These are phyloP conservation scores for Phlebiopsis gigantea DNA, from an alignment of 768 basidiomycete species.

Conservation along the genomic window DNA sequence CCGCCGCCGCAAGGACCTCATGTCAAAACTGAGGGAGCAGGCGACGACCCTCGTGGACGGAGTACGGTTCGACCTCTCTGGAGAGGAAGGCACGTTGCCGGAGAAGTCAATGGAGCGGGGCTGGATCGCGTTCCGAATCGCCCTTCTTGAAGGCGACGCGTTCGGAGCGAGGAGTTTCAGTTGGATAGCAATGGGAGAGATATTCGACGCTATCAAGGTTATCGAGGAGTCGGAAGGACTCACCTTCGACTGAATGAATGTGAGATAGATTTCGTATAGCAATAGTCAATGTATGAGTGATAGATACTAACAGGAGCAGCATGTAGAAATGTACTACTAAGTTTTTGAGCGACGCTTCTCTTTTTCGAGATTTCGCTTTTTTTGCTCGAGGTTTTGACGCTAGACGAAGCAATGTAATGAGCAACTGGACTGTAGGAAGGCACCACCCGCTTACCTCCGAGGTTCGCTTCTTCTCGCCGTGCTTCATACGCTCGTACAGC, in stretches of 20 bases:
- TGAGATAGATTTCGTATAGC: background rate
- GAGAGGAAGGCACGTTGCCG: conserved; percentile 37
- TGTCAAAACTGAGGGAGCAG: conserved; percentile 50
- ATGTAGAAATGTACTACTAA: too few species aligned
- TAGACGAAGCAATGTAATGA: conserved; percentile 7
- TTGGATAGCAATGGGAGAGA: conserved; percentile 51
- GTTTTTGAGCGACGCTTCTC: conserved; percentile 17
- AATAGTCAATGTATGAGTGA: background rate
- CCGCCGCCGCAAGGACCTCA: conserved; percentile 45
- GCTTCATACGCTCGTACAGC: conserved; percentile 90
- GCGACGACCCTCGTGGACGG: conserved; percentile 46
- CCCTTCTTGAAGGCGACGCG: conserved; percentile 26
- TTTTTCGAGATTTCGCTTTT: conserved; percentile 22
- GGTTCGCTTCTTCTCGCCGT: conserved; percentile 70
- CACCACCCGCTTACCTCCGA: conserved; percentile 58
- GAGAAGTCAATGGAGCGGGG: conserved; percentile 40
- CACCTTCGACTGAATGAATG: background rate
- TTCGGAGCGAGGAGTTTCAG: conserved; percentile 62
- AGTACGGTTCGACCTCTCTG: conserved; percentile 45
- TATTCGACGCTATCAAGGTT: conserved; percentile 47
- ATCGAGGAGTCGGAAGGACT: conserved; percentile 34
- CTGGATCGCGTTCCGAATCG: conserved; percentile 54
- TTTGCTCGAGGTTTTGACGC: conserved; percentile 25
- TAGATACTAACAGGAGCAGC: background rate
- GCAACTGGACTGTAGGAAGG: too few species aligned